Base-by-base conservation (phyloP, 163 green algal genomes). In the Prototheca wickerhamii region DNA sequence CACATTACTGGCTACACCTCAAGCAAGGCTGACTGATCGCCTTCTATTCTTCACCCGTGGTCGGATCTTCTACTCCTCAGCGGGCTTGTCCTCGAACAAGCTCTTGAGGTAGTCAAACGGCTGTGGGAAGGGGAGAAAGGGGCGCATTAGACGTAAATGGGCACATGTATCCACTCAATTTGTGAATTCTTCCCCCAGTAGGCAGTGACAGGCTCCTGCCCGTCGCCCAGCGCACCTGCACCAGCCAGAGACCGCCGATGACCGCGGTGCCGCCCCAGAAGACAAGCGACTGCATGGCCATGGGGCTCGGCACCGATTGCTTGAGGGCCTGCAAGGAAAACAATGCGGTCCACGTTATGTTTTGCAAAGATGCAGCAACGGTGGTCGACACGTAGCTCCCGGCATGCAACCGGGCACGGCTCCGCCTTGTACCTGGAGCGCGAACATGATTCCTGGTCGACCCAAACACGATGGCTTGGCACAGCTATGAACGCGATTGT, bases 101-200 rank as follows among this genome's bases (percentile, higher is more conserved):
- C 56, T 66, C 60, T 70, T 73, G 26, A 77, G 68, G 31, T 63
- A 77, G 25, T 77, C 71, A 60, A 73, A 73, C 4, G 71, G 71
- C 52, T n/a, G n/a, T 72, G 55, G 30, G 49, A 59, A 35, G 21
- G 29, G 20, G n/a, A 8, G 20, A 2, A 10, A 15, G 10, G 37
- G 37, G 37, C 15, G 10, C 10, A 21, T 10, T 44, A 21, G 37
- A 44, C 15, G 37, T 44, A 44, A 44, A 44, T 2, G 37, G 10
- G 37, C 37, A 15, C 0, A 44, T 10, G 37, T 15, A 44, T 15
- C 37, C 10, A 44, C 37, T 1, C 0, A 15, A 44, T 15, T 15
- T 44, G 10, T 10, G 10, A 44, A 44, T 21, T 15, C 37, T 21
- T 44, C 37, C 10, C 15, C 37, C 40, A 49, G 40, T 49, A 15